Conservation (phyloP, 306 rosid genomes). For the Fagus sylvatica region DNA sequence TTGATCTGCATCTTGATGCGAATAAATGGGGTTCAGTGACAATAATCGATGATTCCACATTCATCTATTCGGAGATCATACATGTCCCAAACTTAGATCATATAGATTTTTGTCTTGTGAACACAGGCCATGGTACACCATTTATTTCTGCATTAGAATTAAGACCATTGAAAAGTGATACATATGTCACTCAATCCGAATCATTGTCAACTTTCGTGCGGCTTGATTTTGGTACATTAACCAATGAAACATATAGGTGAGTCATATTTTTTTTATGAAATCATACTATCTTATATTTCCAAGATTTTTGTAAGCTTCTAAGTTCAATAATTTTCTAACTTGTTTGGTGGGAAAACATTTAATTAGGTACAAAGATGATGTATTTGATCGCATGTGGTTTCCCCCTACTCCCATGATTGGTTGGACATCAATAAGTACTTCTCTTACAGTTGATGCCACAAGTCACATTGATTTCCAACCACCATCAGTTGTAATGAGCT, state of each 20-base stretch:
- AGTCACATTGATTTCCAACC: neutral
- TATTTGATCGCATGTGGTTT: constrained; percentile 35
- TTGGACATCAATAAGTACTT: constrained; percentile 19
- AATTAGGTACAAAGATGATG: constrained; percentile 41
- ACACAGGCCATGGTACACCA: constrained; percentile 43
- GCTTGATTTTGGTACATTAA: constrained; percentile 34
- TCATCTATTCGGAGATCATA: constrained; percentile 27
- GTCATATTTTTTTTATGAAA: too few relatives aligned
- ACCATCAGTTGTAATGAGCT: constrained; percentile 36
- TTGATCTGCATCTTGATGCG: constrained; percentile 48
- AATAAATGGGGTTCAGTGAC: constrained; percentile 39
- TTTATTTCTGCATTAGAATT: constrained; percentile 51
- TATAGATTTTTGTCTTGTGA: constrained; percentile 40
- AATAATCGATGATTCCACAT: neutral
- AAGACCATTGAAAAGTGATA: constrained; percentile 30
- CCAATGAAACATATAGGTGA: constrained; percentile 16
- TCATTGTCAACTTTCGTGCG: constrained; percentile 9
- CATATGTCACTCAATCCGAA: constrained; percentile 20
- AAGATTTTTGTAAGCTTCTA: too few relatives aligned
- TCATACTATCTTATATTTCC: neutral
- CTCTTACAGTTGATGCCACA: neutral
- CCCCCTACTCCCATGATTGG: neutral
- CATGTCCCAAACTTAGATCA: constrained; percentile 30
- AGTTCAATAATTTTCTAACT: too few relatives aligned
- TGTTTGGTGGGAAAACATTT: too few relatives aligned